Percentiles rank a stretch among this genome's conserved stretches.
phyloP scores from a whole-genome alignment of 306 rosid genomes.

The Gynostemma pentaphyllum region DNA sequence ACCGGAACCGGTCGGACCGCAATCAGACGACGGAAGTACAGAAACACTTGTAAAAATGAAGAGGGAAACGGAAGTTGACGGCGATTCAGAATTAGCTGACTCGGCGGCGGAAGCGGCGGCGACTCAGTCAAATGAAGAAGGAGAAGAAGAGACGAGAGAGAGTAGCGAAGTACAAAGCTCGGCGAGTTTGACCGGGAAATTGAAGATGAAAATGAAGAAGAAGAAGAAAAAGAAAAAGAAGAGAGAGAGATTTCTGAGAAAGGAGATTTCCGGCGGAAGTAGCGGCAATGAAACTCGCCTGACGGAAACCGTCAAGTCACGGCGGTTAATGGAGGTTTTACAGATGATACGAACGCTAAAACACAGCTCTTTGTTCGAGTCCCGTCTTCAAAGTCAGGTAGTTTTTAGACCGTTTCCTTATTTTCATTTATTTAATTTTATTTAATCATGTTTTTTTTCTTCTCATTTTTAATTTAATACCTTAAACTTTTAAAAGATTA shows the following conservation, averaged over 20 bases:
- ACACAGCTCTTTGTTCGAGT: constrained; percentile 50
- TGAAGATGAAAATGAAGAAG: too few relatives aligned
- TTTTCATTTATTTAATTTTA: background rate
- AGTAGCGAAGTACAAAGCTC: constrained; percentile 83
- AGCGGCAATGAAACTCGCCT: constrained; percentile 16
- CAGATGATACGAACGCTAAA: constrained; percentile 46
- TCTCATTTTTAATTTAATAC: background rate
- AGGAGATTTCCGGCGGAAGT: constrained; percentile 21
- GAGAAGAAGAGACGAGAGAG: constrained; percentile 31
- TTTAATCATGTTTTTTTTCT: background rate
- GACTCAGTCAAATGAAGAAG: constrained; percentile 43
- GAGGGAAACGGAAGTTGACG: constrained; percentile 30
- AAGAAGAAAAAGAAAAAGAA: too few relatives aligned
- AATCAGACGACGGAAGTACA: constrained; percentile 61
- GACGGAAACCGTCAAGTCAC: constrained; percentile 24
- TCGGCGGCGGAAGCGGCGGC: constrained; percentile 56
- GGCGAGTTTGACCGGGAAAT: constrained; percentile 48
- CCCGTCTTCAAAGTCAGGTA: constrained; percentile 74
- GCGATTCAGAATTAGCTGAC: constrained; percentile 47
- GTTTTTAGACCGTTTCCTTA: background rate
- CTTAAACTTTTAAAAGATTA: too few relatives aligned
- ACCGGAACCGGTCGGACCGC: constrained; percentile 29
- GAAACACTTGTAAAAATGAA: constrained; percentile 34
- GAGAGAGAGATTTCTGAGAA: constrained; percentile 19
- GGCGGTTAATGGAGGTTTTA: constrained; percentile 42